phyloP scores from a whole-genome alignment of 192 early-diverging fungal genomes.

The Jimgerdemannia lactiflua region DNA sequence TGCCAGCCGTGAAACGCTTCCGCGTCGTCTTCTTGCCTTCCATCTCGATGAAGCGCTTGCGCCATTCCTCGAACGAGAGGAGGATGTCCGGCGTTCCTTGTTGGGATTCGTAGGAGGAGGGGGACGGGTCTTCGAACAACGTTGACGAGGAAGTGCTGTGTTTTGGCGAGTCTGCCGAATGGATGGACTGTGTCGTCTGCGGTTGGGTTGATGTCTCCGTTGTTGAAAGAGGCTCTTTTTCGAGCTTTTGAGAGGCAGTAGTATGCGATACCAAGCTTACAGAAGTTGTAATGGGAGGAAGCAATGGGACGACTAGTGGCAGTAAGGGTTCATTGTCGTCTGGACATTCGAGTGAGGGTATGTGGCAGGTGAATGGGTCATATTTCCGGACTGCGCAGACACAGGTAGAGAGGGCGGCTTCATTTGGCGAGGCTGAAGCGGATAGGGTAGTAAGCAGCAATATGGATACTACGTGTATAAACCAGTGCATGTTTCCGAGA shows the following conservation, averaged over 20 bases:
- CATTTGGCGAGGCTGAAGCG: background rate
- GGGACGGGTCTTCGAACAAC: background rate
- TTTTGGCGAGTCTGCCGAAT: background rate
- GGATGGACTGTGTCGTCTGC: background rate
- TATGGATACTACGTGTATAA: background rate
- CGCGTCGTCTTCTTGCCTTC: slow-evolving; percentile 12
- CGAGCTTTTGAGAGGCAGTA: background rate
- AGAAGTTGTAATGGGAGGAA: background rate
- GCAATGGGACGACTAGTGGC: background rate
- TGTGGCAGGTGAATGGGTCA: background rate
- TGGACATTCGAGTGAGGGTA: background rate
- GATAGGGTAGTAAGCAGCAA: background rate
- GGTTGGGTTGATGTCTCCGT: background rate
- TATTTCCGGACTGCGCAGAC: background rate
- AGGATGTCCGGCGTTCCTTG: background rate
- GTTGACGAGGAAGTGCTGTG: background rate
- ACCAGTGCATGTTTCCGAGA: background rate
- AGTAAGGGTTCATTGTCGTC: background rate
- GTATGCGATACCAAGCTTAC: background rate
- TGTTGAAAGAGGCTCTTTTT: too few relatives aligned
- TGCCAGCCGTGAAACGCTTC: background rate
- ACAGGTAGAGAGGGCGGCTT: background rate
- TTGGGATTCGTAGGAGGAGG: background rate
- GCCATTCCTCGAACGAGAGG: slow-evolving; percentile 38
- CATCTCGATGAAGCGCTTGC: slow-evolving; percentile 9